Evolutionary conservation across 2,329 filamentous ascomycete species (phyloP).

Genomic region (Diaporthe citriasiana): DNA sequence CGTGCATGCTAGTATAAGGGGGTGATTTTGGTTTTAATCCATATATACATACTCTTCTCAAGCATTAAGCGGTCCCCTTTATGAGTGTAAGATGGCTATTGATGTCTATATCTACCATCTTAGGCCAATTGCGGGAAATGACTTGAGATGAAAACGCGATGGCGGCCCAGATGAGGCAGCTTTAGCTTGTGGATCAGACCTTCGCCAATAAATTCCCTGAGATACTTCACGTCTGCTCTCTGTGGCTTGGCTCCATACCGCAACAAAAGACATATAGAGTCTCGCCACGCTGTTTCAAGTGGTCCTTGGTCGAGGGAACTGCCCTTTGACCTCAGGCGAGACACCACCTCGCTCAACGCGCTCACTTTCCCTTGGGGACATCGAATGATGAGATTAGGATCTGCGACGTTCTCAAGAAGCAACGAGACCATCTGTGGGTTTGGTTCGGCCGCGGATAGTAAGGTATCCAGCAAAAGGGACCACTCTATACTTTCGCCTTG

Average conservation of each 20-base stretch:
- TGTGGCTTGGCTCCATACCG: not conserved
- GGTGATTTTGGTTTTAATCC: too few relatives aligned
- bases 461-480: not conserved
- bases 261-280: not conserved
- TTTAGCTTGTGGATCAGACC: too few relatives aligned
- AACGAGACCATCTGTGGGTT: not conserved
- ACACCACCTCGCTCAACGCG: not conserved
- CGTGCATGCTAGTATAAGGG: too few relatives aligned
- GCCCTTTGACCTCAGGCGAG: not conserved
- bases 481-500: not conserved
- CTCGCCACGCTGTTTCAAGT: not conserved
- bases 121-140: too few relatives aligned
- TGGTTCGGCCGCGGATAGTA: not conserved
- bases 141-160: too few relatives aligned
- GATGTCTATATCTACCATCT: too few relatives aligned
- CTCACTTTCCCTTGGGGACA: not conserved
- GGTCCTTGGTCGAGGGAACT: not conserved
- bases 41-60: too few relatives aligned
- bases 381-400: not conserved
- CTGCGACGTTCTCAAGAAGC: slow-evolving; percentile 3
- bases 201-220: too few relatives aligned
- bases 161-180: too few relatives aligned
- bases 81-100: too few relatives aligned
- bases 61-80: too few relatives aligned
- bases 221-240: not conserved